Conservation (phyloP, 2,329 filamentous ascomycete genomes). For the Alternaria metachromatica region DNA sequence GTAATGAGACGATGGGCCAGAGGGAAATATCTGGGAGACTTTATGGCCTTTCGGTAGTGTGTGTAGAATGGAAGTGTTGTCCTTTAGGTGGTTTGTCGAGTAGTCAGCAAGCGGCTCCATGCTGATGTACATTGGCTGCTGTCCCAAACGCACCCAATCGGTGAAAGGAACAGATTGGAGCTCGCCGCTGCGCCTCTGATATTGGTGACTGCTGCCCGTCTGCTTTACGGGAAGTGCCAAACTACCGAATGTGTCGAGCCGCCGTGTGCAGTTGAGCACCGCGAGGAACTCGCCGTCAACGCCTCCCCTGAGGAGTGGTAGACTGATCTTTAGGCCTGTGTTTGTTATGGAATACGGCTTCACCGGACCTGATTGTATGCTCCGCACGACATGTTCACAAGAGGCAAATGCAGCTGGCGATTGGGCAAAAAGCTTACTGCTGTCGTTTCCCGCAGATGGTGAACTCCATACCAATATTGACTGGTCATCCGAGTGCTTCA, state of each 20-base stretch:
- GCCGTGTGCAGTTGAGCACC: neutral
- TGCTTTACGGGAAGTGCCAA: neutral
- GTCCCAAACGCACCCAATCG: too few relatives aligned
- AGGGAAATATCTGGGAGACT: neutral
- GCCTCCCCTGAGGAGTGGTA: neutral
- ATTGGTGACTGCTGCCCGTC: neutral
- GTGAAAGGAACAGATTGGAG: neutral
- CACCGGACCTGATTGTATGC: neutral
- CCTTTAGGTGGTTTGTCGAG: neutral
- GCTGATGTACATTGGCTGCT: neutral
- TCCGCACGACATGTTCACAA: neutral
- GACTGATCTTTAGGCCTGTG: neutral
- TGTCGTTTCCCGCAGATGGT: neutral
- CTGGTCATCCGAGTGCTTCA: neutral
- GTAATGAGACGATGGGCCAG: accelerated
- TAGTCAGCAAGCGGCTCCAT: neutral
- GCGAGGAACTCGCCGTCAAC: neutral
- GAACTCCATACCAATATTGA: neutral
- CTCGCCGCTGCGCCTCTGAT: neutral
- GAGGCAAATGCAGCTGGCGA: neutral
- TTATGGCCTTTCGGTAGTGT: neutral
- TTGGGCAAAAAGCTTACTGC: neutral
- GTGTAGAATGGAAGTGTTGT: neutral
- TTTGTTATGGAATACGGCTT: neutral
- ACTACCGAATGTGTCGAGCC: neutral